Conservation (phyloP, 2,329 filamentous ascomycete species). For the Botrytis cinerea region DNA sequence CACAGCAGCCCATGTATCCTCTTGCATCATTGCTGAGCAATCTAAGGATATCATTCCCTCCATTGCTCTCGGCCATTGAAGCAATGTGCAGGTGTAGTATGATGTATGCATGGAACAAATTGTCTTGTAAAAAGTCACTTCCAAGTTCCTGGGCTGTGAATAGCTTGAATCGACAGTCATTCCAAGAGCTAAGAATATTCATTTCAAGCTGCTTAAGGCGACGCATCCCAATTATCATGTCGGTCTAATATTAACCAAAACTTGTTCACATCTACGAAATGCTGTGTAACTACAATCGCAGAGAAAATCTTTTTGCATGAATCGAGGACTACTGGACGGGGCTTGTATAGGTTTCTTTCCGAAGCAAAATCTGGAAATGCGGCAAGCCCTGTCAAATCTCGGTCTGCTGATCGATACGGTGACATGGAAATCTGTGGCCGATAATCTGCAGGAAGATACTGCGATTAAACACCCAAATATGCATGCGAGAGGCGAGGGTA, state of each 20-base stretch:
- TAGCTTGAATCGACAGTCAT: background rate
- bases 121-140: background rate
- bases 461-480: background rate
- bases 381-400: background rate
- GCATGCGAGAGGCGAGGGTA: background rate
- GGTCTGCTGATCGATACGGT: conserved; percentile 13
- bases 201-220: background rate
- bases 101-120: conserved; percentile 2
- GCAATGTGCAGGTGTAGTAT: conserved; percentile 12
- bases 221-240: background rate
- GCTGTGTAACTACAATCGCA: background rate
- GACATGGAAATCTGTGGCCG: background rate
- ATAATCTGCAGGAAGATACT: background rate
- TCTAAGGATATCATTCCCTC: background rate
- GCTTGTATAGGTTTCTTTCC: background rate
- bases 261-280: background rate
- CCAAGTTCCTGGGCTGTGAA: background rate
- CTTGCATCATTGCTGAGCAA: background rate
- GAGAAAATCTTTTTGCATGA: background rate
- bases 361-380: conserved; percentile 3
- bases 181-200: background rate
- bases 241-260: background rate
- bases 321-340: conserved; percentile 1
- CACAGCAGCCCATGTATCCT: background rate
- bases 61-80: background rate